These are phyloP conservation scores for Paraphoma sp. DNA, from an alignment of 2,329 filamentous ascomycete genomes.

Conservation along the genomic window DNA sequence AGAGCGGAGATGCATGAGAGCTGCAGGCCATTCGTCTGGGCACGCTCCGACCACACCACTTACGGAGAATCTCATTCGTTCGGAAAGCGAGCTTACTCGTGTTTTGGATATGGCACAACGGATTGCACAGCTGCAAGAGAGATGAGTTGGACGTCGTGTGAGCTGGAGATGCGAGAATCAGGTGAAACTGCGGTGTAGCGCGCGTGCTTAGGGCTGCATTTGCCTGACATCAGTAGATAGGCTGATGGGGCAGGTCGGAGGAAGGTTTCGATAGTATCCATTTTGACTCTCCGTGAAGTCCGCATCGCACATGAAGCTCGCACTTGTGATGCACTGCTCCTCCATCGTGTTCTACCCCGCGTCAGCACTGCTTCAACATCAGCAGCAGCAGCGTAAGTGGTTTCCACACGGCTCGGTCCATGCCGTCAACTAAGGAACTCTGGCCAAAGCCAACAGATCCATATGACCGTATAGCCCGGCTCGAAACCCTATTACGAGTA, in stretches of 20 bases:
- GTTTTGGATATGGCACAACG: background rate
- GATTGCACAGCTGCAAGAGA: constrained; percentile 1
- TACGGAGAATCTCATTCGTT: background rate
- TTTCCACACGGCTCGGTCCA: constrained; percentile 18
- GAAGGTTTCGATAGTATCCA: background rate
- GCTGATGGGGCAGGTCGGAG: background rate
- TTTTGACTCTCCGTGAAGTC: background rate
- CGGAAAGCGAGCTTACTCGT: background rate
- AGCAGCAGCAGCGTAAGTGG: background rate
- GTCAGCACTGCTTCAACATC: background rate
- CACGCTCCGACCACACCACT: constrained; percentile 13
- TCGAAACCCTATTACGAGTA: constrained; percentile 7
- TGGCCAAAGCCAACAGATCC: background rate
- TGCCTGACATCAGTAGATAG: background rate
- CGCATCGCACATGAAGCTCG: background rate
- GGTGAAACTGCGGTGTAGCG: constrained; percentile 2
- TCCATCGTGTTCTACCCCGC: constrained; percentile 5
- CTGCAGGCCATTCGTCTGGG: constrained; percentile 27
- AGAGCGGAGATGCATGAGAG: constrained; percentile 19
- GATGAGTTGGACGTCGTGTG: background rate
- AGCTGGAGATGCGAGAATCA: background rate
- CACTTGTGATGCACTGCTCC: background rate
- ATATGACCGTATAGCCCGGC: constrained; percentile 6
- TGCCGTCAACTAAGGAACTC: constrained; percentile 8
- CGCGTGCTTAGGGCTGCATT: constrained; percentile 3